Base-by-base conservation (phyloP, 148 eudicot genomes). In the Oxyria digyna region DNA sequence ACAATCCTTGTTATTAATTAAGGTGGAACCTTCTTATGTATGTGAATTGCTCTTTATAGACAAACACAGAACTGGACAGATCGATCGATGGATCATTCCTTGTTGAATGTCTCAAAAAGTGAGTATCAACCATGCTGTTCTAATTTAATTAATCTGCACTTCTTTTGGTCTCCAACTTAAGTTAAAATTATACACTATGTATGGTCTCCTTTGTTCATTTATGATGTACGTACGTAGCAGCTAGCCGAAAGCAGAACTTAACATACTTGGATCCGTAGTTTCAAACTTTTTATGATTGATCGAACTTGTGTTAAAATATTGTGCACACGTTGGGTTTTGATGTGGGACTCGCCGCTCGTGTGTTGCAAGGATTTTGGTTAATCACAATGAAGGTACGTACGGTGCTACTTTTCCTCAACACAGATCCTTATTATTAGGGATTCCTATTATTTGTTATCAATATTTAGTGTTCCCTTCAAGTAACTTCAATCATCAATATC, bases 271-370 rank as follows among this genome's bases (percentile, higher is more conserved):
- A 3, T 7, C 1, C 0, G 41, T 38, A 5, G 8, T 4, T 35
- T 38, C 41, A 38, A 38, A 38, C 0, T 38, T 5, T 4, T 4
- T 1, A 38, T 38, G 41, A 38, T 21, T 21, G 13, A 20, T 7
- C n/a, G n/a, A n/a, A n/a, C 13, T 21, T 8, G 21, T 29, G 2
- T 3, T 59, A 59, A 27, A 59, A 55, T 55, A 55, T 3, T 55
- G 17, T 55, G 62, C 33, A 26, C 62, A 59, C 37, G 37, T 27
- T n/a, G 14, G 17, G 48, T 45, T 45, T 26, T 10, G 62, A 4
- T 5, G 8, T 29, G 65, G 65, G 65, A 38, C 37, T 59, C 65
- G 18, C 65, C 65, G 37, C 65, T 59, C 65, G 65, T 59, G 65
- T 59, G 35, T 59, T 31, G 18, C 29, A 59, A 59, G 14, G 18